These are phyloP conservation scores for Bipolaris bicolor DNA, from an alignment of 2,329 filamentous ascomycete species.

Conservation along the genomic window DNA sequence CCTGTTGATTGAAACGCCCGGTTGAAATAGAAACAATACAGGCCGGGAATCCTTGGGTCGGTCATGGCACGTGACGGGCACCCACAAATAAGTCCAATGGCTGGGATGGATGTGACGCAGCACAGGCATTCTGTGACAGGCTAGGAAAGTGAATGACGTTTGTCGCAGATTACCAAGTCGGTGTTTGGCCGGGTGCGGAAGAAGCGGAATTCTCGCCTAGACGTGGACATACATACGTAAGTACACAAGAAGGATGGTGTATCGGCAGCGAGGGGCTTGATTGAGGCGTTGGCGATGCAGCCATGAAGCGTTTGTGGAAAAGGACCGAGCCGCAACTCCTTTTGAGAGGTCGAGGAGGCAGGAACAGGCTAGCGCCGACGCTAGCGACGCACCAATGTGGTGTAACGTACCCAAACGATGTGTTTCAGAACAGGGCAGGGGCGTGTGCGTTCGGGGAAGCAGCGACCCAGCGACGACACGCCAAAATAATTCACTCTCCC, in stretches of 20 bases:
- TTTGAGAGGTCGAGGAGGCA: slow-evolving; percentile 14
- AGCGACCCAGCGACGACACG: slow-evolving; percentile 11
- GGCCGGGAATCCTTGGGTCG: background rate
- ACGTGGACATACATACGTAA: too few relatives aligned
- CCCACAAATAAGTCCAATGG: background rate
- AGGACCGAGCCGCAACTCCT: slow-evolving; percentile 26
- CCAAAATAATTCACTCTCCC: slow-evolving; percentile 23
- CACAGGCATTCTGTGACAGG: background rate
- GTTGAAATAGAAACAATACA: background rate
- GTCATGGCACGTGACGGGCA: background rate
- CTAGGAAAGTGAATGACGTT: slow-evolving; percentile 10
- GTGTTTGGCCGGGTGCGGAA: slow-evolving; percentile 9
- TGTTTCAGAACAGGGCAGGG: slow-evolving; percentile 23
- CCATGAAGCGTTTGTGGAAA: slow-evolving; percentile 6
- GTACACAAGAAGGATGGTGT: background rate
- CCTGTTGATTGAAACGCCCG: background rate
- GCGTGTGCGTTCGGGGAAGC: slow-evolving; percentile 14
- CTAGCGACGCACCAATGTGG: slow-evolving; percentile 10
- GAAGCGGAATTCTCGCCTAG: background rate
- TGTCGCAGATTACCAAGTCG: slow-evolving; percentile 5
- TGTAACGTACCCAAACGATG: slow-evolving; percentile 5
- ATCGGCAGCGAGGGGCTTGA: background rate
- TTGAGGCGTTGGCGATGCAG: slow-evolving; percentile 1
- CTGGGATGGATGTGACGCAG: background rate
- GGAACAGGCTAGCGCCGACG: slow-evolving; percentile 24